Conservation (phyloP, 2,329 filamentous ascomycete species). For the Colletotrichum eleusines region DNA sequence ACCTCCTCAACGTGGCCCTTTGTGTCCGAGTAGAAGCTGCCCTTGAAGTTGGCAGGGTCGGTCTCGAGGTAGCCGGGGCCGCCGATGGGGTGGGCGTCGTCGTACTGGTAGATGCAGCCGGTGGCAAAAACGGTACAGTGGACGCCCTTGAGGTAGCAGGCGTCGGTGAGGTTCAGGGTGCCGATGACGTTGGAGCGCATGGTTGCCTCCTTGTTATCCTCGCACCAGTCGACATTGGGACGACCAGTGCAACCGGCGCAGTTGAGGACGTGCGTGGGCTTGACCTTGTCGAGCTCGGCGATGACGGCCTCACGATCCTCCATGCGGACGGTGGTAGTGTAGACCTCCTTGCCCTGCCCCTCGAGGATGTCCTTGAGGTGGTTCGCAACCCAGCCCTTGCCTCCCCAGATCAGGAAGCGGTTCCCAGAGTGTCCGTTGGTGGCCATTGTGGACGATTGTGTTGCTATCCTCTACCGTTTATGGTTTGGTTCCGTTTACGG, state of each 20-base stretch:
- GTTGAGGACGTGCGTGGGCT: constrained; percentile 76
- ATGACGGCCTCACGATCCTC: constrained; percentile 70
- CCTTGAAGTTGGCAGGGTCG: constrained; percentile 73
- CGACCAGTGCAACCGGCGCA: constrained; percentile 74
- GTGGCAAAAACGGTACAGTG: constrained; percentile 76
- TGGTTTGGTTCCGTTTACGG: too few relatives aligned
- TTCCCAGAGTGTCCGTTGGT: constrained; percentile 48
- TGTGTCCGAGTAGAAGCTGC: constrained; percentile 76
- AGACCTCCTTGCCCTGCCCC: constrained; percentile 70
- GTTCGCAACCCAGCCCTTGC: constrained; percentile 71
- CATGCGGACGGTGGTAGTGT: constrained; percentile 73
- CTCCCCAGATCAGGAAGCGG: constrained; percentile 74
- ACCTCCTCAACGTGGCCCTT: constrained; percentile 75
- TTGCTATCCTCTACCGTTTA: not conserved
- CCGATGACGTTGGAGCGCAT: constrained; percentile 76
- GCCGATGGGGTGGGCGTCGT: constrained; percentile 70
- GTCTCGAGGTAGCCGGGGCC: constrained; percentile 72
- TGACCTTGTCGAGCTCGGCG: constrained; percentile 67
- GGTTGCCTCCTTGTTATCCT: constrained; percentile 76
- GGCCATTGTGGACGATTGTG: constrained; percentile 45
- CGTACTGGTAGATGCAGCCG: constrained; percentile 76
- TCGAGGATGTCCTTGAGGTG: constrained; percentile 71
- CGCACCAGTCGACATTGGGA: constrained; percentile 79
- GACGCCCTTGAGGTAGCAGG: constrained; percentile 68
- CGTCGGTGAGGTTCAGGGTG: constrained; percentile 72